Evolutionary conservation across 768 basidiomycete genomes (phyloP).

Genomic region (Ephemerocybe angulata): DNA sequence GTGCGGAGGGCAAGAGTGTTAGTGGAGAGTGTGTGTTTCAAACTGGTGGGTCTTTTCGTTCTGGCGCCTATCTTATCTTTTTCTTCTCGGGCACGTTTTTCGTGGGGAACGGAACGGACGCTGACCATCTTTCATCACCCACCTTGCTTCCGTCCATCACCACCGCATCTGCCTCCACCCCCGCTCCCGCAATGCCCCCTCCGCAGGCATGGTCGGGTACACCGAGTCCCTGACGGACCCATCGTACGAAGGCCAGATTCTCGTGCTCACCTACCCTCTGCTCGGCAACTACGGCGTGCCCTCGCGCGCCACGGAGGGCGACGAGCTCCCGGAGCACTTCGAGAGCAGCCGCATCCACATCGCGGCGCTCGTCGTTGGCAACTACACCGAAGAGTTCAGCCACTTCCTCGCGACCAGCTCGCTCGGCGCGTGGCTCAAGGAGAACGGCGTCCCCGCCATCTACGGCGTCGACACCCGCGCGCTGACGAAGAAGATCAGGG

Average conservation of each 20-base stretch:
- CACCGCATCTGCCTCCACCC: neutral
- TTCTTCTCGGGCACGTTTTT: slow-evolving; percentile 1
- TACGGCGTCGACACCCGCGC: slow-evolving; percentile 96
- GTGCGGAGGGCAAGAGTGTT: slow-evolving; percentile 85
- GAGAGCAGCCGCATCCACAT: slow-evolving; percentile 96
- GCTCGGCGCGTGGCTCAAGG: slow-evolving; percentile 89
- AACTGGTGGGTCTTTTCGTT: slow-evolving; percentile 60
- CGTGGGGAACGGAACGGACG: too few species aligned
- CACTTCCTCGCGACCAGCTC: slow-evolving; percentile 91
- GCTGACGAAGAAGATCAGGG: slow-evolving; percentile 92
- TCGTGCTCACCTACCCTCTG: slow-evolving; percentile 94
- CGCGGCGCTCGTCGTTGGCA: slow-evolving; percentile 85
- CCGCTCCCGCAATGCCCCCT: slow-evolving; percentile 9
- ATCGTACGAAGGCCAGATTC: slow-evolving; percentile 97
- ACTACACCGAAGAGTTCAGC: slow-evolving; percentile 91
- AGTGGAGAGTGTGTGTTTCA: slow-evolving; percentile 99
- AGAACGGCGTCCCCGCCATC: slow-evolving; percentile 90
- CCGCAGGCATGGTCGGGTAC: slow-evolving; percentile 97
- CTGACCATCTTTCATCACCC: neutral
- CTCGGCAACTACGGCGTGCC: slow-evolving; percentile 98
- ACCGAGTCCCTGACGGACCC: slow-evolving; percentile 98
- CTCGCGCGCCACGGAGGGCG: slow-evolving; percentile 46
- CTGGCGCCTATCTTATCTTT: neutral
- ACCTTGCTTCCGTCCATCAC: neutral
- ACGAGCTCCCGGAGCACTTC: slow-evolving; percentile 70